phyloP scores from a whole-genome alignment of 2,329 filamentous ascomycete species.

The Exophiala mesophila region DNA sequence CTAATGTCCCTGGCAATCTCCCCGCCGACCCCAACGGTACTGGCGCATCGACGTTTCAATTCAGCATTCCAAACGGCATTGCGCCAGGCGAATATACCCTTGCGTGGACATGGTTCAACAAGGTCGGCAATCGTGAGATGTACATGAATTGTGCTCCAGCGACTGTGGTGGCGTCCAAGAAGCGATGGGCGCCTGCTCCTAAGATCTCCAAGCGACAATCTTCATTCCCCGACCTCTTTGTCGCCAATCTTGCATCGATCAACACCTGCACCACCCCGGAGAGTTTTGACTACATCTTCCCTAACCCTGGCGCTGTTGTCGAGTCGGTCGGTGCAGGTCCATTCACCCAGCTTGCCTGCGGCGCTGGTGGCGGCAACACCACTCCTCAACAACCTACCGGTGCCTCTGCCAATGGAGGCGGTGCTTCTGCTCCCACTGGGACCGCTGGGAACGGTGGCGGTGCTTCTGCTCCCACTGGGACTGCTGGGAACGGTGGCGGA shows the following conservation, averaged over 20 bases:
- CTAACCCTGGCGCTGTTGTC: slow-evolving; percentile 58
- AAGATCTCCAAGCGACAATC: slow-evolving; percentile 30
- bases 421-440: slow-evolving; percentile 6
- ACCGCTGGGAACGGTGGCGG: slow-evolving; percentile 5
- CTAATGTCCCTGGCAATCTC: slow-evolving; percentile 56
- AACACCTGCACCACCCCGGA: slow-evolving; percentile 54
- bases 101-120: slow-evolving; percentile 95
- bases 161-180: slow-evolving; percentile 52
- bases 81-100: slow-evolving; percentile 72
- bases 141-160: slow-evolving; percentile 95
- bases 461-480: slow-evolving; percentile 5
- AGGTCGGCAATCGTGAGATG: slow-evolving; percentile 86
- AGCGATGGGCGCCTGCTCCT: slow-evolving; percentile 33
- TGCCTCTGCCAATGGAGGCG: slow-evolving; percentile 5
- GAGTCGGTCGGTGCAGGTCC: slow-evolving; percentile 32
- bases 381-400: slow-evolving; percentile 18
- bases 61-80: slow-evolving; percentile 65
- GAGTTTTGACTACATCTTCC: slow-evolving; percentile 58
- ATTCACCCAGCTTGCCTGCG: slow-evolving; percentile 21
- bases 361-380: slow-evolving; percentile 24
- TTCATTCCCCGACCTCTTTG: slow-evolving; percentile 67
- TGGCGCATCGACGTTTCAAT: slow-evolving; percentile 59
- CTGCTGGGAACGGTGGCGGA: slow-evolving; percentile 2
- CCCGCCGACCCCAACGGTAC: slow-evolving; percentile 41
- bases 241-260: slow-evolving; percentile 58